Conservation (phyloP, 2,329 filamentous ascomycete genomes). For the Microdochium trichocladiopsis region DNA sequence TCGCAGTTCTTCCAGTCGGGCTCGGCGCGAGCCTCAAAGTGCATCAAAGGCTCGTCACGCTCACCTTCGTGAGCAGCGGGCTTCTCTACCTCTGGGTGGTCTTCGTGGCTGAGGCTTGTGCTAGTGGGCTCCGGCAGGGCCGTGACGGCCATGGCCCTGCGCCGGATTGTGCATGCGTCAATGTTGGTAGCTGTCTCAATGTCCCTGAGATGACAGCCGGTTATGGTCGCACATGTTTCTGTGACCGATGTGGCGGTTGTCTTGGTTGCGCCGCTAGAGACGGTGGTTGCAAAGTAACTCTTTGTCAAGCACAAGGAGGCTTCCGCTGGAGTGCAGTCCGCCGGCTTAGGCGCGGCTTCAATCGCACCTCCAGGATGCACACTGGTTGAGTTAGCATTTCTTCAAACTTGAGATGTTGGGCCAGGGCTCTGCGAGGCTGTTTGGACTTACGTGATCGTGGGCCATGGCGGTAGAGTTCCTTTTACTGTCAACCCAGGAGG, state of each 20-base stretch:
- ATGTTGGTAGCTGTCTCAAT: neutral
- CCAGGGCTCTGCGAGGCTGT: no score
- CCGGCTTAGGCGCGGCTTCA: no score
- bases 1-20: neutral
- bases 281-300: no score
- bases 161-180: neutral
- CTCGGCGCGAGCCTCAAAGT: neutral
- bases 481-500: neutral
- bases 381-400: no score
- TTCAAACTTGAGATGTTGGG: no score
- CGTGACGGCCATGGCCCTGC: neutral
- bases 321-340: neutral
- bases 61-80: neutral
- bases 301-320: neutral
- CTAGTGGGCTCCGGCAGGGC: neutral
- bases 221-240: no score
- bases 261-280: no score
- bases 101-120: no score
- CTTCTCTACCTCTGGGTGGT: neutral
- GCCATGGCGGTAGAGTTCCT: constrained; percentile 1
- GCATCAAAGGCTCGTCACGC: neutral
- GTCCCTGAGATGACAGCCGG: neutral
- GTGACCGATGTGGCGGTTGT: no score
- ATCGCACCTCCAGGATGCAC: no score
- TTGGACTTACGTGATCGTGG: constrained; percentile 2